A percentile compares a stretch with the other conserved stretches of the same genome.
Evolutionary conservation across 257 asterid genomes (phyloP).

Genomic region (Voacanga thouarsii): DNA sequence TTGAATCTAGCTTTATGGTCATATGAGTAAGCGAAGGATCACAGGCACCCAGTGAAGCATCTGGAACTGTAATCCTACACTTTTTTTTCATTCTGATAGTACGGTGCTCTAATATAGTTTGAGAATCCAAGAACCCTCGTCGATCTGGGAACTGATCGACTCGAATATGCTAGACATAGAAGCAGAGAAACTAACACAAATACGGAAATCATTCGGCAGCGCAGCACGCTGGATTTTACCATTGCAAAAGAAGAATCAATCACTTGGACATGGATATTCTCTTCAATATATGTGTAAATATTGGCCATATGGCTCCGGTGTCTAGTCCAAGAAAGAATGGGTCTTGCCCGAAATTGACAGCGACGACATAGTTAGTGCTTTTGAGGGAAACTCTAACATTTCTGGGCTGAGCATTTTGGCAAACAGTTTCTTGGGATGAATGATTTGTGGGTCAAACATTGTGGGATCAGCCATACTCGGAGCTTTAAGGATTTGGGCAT

Average conservation of each 20-base stretch:
- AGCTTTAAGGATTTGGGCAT: constrained; percentile 80
- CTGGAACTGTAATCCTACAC: constrained; percentile 20
- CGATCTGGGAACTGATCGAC: constrained; percentile 24
- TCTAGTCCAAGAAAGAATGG: constrained; percentile 93
- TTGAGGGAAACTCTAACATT: constrained; percentile 74
- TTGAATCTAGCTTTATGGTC: constrained; percentile 65
- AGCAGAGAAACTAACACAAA: constrained; percentile 25
- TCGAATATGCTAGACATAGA: constrained; percentile 18
- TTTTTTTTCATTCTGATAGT: constrained; percentile 31
- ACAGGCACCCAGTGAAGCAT: constrained; percentile 16
- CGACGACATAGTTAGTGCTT: constrained; percentile 69
- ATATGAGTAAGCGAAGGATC: constrained; percentile 46
- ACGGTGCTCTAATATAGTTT: constrained; percentile 37
- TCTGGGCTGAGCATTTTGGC: constrained; percentile 90
- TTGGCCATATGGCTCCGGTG: constrained; percentile 88
- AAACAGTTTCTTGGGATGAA: constrained; percentile 76
- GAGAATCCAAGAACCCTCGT: neutral
- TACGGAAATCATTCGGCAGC: no score
- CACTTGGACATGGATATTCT: no score
- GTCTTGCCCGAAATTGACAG: constrained; percentile 68
- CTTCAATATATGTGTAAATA: no score
- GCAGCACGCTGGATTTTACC: no score
- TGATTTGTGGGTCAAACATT: constrained; percentile 82
- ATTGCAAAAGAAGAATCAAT: no score
- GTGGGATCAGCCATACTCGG: constrained; percentile 83